phyloP scores from a whole-genome alignment of 331 rosid genomes.

The Ulmus americana region DNA sequence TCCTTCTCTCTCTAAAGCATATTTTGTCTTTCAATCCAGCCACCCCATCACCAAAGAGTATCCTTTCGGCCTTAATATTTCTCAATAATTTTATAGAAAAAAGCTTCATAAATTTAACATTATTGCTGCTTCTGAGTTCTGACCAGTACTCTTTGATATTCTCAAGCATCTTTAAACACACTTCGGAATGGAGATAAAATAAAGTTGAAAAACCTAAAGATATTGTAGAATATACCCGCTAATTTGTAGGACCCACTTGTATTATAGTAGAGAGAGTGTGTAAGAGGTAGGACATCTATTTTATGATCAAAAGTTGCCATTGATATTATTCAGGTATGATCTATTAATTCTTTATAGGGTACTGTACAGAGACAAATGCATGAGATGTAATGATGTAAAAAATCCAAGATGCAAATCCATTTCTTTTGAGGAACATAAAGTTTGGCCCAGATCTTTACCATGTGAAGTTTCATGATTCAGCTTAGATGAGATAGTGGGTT shows the following conservation, averaged over 20 bases:
- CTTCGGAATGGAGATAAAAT: not conserved
- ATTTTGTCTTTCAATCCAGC: constrained; percentile 29
- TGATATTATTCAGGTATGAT: constrained; percentile 20
- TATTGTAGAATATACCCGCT: constrained; percentile 1
- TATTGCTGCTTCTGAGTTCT: constrained; percentile 33
- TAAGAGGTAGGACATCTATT: not conserved
- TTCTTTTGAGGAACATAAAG: constrained; percentile 24
- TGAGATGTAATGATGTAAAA: constrained; percentile 54
- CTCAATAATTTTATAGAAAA: constrained; percentile 20
- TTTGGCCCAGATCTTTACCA: constrained; percentile 34
- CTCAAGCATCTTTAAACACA: constrained; percentile 29
- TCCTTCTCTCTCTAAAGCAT: constrained; percentile 14
- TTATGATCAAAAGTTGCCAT: constrained; percentile 13
- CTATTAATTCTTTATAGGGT: constrained; percentile 12
- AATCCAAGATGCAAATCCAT: constrained; percentile 38
- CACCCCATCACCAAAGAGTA: constrained; percentile 28
- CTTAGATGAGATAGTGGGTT: constrained; percentile 19
- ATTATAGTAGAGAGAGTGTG: not conserved
- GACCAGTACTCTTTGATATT: constrained; percentile 33
- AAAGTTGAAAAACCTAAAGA: constrained; percentile 1
- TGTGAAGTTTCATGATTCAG: constrained; percentile 58
- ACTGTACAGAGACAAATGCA: constrained; percentile 36
- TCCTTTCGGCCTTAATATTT: constrained; percentile 24
- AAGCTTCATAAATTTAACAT: constrained; percentile 21
- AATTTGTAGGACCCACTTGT: constrained; percentile 6